phyloP scores from a whole-genome alignment of 2,329 filamentous ascomycete genomes.

The Passalora sequoiae region DNA sequence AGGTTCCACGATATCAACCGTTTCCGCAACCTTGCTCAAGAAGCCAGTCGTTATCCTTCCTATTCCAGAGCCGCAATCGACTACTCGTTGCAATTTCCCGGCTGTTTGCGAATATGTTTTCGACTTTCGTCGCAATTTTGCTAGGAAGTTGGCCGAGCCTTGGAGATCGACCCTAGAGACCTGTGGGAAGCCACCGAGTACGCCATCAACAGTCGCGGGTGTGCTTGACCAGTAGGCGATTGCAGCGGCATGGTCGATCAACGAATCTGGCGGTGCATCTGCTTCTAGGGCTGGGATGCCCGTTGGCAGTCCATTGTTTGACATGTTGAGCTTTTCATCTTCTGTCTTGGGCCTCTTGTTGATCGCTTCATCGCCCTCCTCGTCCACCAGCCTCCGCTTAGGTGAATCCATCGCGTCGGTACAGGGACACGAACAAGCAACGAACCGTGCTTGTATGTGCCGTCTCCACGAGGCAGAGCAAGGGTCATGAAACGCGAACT shows the following conservation, averaged over 20 bases:
- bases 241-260: constrained; percentile 42
- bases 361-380: background rate
- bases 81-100: constrained; percentile 39
- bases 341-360: background rate
- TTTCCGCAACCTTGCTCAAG: constrained; percentile 62
- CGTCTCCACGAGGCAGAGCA: no score
- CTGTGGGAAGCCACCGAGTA: constrained; percentile 70
- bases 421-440: no score
- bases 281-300: constrained; percentile 9
- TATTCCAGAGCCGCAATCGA: constrained; percentile 65
- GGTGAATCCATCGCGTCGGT: no score
- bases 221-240: constrained; percentile 51
- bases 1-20: constrained; percentile 81
- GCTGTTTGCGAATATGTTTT: constrained; percentile 23
- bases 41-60: constrained; percentile 76
- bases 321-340: background rate
- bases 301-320: constrained; percentile 6
- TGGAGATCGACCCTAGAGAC: constrained; percentile 67
- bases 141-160: constrained; percentile 63
- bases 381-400: background rate
- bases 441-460: no score
- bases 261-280: constrained; percentile 35
- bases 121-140: constrained; percentile 53
- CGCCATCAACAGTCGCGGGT: constrained; percentile 59
- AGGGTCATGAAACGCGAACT: no score